Evolutionary conservation across 129 eudicot species (phyloP).

Genomic region (Arctium lappa): DNA sequence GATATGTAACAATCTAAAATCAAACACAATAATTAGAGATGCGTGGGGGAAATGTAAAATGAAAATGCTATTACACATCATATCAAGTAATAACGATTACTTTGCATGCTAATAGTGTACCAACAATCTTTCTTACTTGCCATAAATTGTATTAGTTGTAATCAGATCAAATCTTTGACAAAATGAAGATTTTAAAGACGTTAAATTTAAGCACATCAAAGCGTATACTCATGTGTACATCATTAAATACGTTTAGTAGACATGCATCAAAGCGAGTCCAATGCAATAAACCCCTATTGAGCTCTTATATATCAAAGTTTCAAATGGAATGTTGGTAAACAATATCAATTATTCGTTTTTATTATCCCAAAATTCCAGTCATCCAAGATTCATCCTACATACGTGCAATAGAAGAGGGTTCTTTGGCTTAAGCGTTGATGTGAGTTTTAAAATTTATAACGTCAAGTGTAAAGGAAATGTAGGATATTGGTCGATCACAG

Average conservation of each 20-base stretch:
- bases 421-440: neutral
- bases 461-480: neutral
- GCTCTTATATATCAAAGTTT: neutral
- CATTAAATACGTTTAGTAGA: neutral
- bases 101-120: neutral
- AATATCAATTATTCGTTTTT: too few species aligned
- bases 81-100: neutral
- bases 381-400: too few species aligned
- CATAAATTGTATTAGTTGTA: neutral
- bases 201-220: neutral
- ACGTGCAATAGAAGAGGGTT: neutral
- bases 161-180: neutral
- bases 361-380: too few species aligned
- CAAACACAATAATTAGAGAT: neutral
- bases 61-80: neutral
- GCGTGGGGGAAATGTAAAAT: neutral
- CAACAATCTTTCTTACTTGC: neutral
- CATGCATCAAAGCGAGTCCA: neutral
- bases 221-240: neutral
- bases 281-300: neutral
- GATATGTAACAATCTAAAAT: conserved; percentile 54
- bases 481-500: neutral
- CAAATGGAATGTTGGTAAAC: neutral
- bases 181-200: neutral
- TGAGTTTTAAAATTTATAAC: neutral